These are phyloP conservation scores for Phanerodontia chrysosporium DNA, from an alignment of 768 basidiomycete species.

Conservation along the genomic window DNA sequence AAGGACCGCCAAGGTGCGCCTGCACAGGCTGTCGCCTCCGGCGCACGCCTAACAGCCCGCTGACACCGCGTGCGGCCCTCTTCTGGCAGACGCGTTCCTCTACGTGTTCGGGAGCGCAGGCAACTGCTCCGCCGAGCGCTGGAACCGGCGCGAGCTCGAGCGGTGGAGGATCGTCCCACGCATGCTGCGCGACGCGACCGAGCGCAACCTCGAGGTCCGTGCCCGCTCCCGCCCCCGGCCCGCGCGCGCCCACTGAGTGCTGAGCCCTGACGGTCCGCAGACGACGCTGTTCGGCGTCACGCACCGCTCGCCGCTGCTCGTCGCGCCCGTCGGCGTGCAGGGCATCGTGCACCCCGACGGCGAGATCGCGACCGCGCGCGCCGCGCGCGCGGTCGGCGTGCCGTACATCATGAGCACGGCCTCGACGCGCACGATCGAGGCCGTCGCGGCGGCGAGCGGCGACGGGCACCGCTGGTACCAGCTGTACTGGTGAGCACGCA, in stretches of 20 bases:
- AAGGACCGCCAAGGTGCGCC: slow-evolving; percentile 52
- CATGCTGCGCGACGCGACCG: slow-evolving; percentile 63
- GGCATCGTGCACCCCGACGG: slow-evolving; percentile 67
- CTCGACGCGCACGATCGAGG: slow-evolving; percentile 67
- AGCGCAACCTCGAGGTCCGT: slow-evolving; percentile 53
- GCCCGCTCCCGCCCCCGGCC: neutral
- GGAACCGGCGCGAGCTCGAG: slow-evolving; percentile 61
- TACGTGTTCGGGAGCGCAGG: slow-evolving; percentile 82
- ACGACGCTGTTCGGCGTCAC: slow-evolving; percentile 70
- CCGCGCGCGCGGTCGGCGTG: slow-evolving; percentile 56
- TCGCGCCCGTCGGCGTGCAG: slow-evolving; percentile 80
- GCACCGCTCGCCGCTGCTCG: slow-evolving; percentile 54
- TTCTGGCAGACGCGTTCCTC: slow-evolving; percentile 55
- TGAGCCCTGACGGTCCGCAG: slow-evolving; percentile 28
- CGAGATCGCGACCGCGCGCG: slow-evolving; percentile 66
- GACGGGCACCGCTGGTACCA: slow-evolving; percentile 74
- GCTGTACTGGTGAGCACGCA: slow-evolving; percentile 60
- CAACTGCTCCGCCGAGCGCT: slow-evolving; percentile 56
- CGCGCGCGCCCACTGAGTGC: neutral
- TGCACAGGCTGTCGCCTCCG: neutral
- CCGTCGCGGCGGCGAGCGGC: slow-evolving; percentile 68
- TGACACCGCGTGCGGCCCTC: no score
- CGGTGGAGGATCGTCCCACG: slow-evolving; percentile 74
- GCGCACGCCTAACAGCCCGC: neutral
- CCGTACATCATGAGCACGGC: slow-evolving; percentile 79